Percentiles rank a stretch among this genome's conserved stretches.
Evolutionary conservation across 2,329 filamentous ascomycete genomes (phyloP).

Genomic region (Talaromyces sp.): DNA sequence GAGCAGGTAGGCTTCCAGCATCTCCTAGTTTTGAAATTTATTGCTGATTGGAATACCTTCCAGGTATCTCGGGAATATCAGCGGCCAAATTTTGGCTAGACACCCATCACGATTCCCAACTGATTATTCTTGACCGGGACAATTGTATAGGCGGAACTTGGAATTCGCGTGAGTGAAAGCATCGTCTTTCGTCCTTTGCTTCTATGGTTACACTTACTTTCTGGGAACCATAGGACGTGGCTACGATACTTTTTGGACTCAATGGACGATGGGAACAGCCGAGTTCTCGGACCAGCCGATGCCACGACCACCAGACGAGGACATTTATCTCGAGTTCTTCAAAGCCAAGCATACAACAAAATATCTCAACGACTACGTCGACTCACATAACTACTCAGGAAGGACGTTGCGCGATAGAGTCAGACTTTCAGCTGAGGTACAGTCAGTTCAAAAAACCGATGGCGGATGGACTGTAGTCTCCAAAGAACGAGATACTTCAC

Average conservation of each 20-base stretch:
- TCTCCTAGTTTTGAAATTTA: too few species aligned
- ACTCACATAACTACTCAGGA: constrained; percentile 11
- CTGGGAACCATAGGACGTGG: constrained; percentile 1
- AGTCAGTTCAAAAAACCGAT: constrained; percentile 12
- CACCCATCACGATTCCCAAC: neutral
- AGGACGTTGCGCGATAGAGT: constrained; percentile 14
- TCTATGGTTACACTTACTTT: constrained; percentile 2
- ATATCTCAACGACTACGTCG: constrained; percentile 14
- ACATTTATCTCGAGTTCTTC: constrained; percentile 14
- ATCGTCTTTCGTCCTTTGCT: neutral
- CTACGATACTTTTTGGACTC: constrained; percentile 15
- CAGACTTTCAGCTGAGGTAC: constrained; percentile 11
- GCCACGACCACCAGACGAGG: constrained; percentile 14
- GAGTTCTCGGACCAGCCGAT: constrained; percentile 15
- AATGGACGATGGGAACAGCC: constrained; percentile 15
- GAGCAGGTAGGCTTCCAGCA: neutral
- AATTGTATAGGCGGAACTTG: constrained; percentile 12
- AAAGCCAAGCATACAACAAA: constrained; percentile 16
- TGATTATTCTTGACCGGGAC: constrained; percentile 13
- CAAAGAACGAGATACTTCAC: constrained; percentile 5
- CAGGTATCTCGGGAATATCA: constrained; percentile 10
- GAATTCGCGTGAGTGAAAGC: constrained; percentile 8
- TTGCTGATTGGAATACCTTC: too few species aligned
- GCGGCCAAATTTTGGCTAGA: constrained; percentile 13
- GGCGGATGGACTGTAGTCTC: constrained; percentile 12